phyloP scores from a whole-genome alignment of 768 basidiomycete genomes.

The Rhodocollybia butyracea region DNA sequence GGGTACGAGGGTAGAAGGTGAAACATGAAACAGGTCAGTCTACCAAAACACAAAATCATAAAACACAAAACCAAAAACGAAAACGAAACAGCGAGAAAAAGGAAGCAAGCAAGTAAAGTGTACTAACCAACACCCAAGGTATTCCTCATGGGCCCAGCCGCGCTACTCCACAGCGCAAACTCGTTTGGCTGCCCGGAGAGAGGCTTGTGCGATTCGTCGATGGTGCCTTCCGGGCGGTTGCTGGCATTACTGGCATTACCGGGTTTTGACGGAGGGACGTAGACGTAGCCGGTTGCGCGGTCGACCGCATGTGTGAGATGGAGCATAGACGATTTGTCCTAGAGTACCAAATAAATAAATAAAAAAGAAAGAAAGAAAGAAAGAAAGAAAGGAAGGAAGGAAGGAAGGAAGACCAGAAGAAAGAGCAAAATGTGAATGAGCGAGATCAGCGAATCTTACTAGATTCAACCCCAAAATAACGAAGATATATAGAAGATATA shows the following conservation, averaged over 20 bases:
- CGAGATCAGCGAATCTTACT: too few relatives aligned
- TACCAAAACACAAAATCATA: too few relatives aligned
- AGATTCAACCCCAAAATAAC: too few relatives aligned
- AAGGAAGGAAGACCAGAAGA: not conserved
- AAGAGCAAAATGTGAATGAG: too few relatives aligned
- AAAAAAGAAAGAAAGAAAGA: not conserved
- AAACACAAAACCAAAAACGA: too few relatives aligned
- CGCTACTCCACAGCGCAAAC: slow-evolving; percentile 64
- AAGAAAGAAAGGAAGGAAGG: not conserved
- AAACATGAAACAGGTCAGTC: too few relatives aligned
- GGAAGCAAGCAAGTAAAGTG: too few relatives aligned
- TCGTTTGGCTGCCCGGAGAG: slow-evolving; percentile 56
- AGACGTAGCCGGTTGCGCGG: slow-evolving; percentile 89
- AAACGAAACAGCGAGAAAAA: too few relatives aligned
- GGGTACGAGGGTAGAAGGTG: too few relatives aligned
- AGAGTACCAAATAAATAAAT: not conserved
- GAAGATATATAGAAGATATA: too few relatives aligned
- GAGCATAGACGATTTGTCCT: slow-evolving; percentile 91
- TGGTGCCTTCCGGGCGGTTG: slow-evolving; percentile 21
- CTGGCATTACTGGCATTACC: too few relatives aligned
- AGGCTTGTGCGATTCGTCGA: slow-evolving; percentile 31
- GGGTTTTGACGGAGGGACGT: slow-evolving; percentile 57
- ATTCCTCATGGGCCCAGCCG: slow-evolving; percentile 45
- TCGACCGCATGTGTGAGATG: slow-evolving; percentile 82
- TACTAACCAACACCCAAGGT: too few relatives aligned